A percentile compares a stretch with the other conserved stretches of the same genome.
Conservation (phyloP, 2,329 filamentous ascomycete genomes). For the Exophiala lecanii-corni region DNA sequence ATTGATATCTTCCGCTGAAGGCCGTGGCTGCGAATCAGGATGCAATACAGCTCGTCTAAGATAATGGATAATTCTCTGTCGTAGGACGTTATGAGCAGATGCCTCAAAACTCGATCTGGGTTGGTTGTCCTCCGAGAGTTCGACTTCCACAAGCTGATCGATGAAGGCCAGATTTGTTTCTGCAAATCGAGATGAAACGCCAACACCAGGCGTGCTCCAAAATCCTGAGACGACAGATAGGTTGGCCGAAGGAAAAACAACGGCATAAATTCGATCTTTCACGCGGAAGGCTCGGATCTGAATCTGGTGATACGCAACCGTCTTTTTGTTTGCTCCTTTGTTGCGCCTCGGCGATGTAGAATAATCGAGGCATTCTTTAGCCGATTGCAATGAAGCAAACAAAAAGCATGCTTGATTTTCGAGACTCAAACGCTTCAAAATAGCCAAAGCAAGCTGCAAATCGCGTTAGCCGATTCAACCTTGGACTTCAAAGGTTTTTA, state of each 20-base stretch:
- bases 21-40: not conserved
- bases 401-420: not conserved
- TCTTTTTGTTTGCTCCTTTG: conserved; percentile 3
- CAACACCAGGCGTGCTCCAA: conserved; percentile 12
- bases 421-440: conserved; percentile 1
- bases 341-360: conserved; percentile 2
- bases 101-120: not conserved
- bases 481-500: not conserved
- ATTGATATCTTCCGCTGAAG: conserved; percentile 42
- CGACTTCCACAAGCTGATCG: conserved; percentile 10
- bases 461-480: not conserved
- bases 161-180: conserved; percentile 11
- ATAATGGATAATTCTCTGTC: conserved; percentile 9
- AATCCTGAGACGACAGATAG: not conserved
- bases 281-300: not conserved
- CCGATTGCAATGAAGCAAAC: conserved; percentile 3
- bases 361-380: conserved; percentile 2
- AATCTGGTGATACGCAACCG: not conserved
- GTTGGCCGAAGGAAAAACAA: not conserved
- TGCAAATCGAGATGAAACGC: conserved; percentile 20
- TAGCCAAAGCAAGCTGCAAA: conserved; percentile 1
- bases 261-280: conserved; percentile 4
- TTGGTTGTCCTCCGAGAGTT: not conserved
- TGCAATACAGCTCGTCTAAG: conserved; percentile 10
- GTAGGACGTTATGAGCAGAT: conserved; percentile 4